Base-by-base conservation (phyloP, 305 asterid species). In the Ajuga reptans region DNA sequence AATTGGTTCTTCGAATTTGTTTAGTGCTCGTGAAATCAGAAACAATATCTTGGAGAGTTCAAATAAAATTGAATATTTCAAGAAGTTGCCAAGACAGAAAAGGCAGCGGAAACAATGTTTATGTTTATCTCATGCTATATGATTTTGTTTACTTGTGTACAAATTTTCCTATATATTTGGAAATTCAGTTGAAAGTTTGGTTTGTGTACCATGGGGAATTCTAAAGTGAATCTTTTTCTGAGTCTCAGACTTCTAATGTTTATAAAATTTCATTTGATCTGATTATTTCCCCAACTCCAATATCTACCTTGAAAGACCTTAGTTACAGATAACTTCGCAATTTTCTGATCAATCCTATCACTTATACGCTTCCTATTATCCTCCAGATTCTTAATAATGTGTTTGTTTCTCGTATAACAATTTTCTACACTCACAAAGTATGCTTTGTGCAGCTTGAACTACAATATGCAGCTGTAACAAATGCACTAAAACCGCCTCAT, bases 401-500 rank as follows among this genome's bases (percentile, higher is more conserved):
- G 27, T 62, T 62, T 61, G 62, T 68, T 37, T 56, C 75, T 71
- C 50, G 66, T 42, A 16, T 64, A 41, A 53, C 51, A 47, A 49
- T 69, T 73, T 73, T 69, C 62, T 70, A 9, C 4, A 36, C 43
- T 70, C 61, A 63, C 75, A 41, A 41, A n/a, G 47, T 60, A 64
- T 54, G 43, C 18, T 9, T 5, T 53, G 66, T 84, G 86, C 93
- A 92, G 96, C 83, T 92, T 85, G 86, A 82, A 74, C 78, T 92
- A 60, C 24, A 33, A 64, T 88, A 85, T 76, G 98, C 96, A 9
- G 87, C 84, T 17, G 77, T 56, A 62, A 92, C 98, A 60, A 84
- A 72, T 72, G 83, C 85, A 55, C 95, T 92, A 49, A 62, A 85
- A 62, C 98, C 98, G 65, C 98, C 97, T 49, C 97, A 90, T 72